Conservation (phyloP, 371 early-diverging fungal genomes). For the Syncephalastrum contaminatum region DNA sequence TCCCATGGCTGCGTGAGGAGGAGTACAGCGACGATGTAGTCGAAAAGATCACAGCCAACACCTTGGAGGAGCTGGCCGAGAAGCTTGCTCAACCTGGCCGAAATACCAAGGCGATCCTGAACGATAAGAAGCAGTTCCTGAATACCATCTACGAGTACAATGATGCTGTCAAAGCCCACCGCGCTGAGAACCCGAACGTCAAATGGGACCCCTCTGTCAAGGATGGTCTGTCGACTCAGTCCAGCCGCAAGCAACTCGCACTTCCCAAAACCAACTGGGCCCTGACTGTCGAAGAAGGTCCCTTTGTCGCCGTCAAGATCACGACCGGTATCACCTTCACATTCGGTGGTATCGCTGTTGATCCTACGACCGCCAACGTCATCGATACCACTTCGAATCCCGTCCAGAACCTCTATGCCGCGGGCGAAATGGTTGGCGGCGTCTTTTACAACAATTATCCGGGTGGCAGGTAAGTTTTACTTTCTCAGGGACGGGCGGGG, state of each 20-base stretch:
- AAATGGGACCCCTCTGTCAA: conserved; percentile 18
- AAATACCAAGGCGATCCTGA: conserved; percentile 9
- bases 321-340: conserved; percentile 24
- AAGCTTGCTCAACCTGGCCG: conserved; percentile 7
- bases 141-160: conserved; percentile 15
- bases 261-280: conserved; percentile 21
- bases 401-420: conserved; percentile 13
- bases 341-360: conserved; percentile 18
- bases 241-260: conserved; percentile 8
- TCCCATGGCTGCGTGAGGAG: conserved; percentile 14
- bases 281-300: conserved; percentile 12
- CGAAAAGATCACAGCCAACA: conserved; percentile 14
- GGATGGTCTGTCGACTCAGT: conserved; percentile 23
- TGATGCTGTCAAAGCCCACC: conserved; percentile 10
- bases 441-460: conserved; percentile 18
- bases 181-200: conserved; percentile 7
- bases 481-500: no score
- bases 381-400: conserved; percentile 7
- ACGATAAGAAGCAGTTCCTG: conserved; percentile 8
- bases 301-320: conserved; percentile 22
- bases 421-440: conserved; percentile 21
- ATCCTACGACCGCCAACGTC: conserved; percentile 14
- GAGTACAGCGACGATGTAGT: conserved; percentile 20
- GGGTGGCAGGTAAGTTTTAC: conserved; percentile 16
- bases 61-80: conserved; percentile 19